Evolutionary conservation across 139 green algal species (phyloP), one percentile per base, ranked within the genome.

Genomic region (Gonium pectorale): DNA sequence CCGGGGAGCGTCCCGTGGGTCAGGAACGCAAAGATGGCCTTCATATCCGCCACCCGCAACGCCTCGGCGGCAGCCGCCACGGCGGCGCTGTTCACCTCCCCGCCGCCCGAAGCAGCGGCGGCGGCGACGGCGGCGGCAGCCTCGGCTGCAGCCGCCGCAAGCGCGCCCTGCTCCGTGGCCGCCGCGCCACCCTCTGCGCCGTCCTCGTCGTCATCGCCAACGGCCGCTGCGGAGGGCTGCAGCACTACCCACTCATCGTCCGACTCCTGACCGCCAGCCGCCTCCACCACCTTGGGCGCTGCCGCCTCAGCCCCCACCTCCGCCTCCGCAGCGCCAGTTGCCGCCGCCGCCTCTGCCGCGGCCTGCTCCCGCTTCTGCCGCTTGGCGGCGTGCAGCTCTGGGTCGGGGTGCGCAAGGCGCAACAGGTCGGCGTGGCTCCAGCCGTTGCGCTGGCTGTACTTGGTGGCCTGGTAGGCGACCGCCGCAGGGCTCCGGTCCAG

Each of bases 401-500:
- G 62, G 78, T 84, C 63, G 29, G 78, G 78, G 43, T 84, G 78
- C 19, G 78, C 78, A 21, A 84, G 78, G 0, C 78, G 62, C 40
- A 84, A 63, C 44, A 84, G 43, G 64, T 84, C 78, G 27, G 78
- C 78, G 63, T 84, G 78, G 46, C 62, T 64, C 78, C 78, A 84
- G 44, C 78, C 78, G n/a, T 67, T 41, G 24, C 78, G 78, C 60
- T 84, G 78, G 31, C 66, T 69, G 67, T 86, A 86, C 67, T 86
- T 86, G 37, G 79, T 86, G 17, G 26, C 66, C 66, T 86, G 79
- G 79, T 70, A 78, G 22, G 79, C 79, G 35, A 86, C 60, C 29
- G 66, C 66, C 0, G 46, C 78, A 31, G 78, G 78, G 22, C n/a
- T 27, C 44, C 44, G 43, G 26, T 40, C 63, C 31, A 84, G 60